Percentiles rank a stretch among this genome's conserved stretches.
phyloP scores from a whole-genome alignment of 108 stramenopile genomes.

The Cyclotella sp. region DNA sequence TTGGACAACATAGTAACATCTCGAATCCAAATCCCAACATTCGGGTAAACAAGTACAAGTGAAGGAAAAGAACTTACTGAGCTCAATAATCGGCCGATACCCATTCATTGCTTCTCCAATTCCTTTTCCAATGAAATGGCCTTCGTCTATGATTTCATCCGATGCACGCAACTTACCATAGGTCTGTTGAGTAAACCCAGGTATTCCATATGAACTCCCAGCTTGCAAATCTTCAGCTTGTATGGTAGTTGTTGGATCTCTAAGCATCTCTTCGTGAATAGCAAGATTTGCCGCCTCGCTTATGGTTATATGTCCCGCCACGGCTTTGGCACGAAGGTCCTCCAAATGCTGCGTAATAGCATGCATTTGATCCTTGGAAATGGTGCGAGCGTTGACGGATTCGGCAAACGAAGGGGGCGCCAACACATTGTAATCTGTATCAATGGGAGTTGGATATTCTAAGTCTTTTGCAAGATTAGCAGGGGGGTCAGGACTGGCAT shows the following conservation, averaged over 20 bases:
- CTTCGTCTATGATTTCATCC: constrained; percentile 80
- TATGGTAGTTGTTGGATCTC: constrained; percentile 70
- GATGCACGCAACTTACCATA: constrained; percentile 65
- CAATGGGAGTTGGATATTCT: constrained; percentile 61
- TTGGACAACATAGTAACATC: too few relatives aligned
- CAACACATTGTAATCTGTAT: constrained; percentile 66
- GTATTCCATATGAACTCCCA: constrained; percentile 72
- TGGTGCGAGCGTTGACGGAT: constrained; percentile 35
- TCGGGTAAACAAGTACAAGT: not conserved
- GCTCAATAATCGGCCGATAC: constrained; percentile 75
- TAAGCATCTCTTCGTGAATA: constrained; percentile 72
- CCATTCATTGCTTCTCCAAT: constrained; percentile 81
- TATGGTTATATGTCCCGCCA: constrained; percentile 58
- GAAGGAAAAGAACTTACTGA: constrained; percentile 31
- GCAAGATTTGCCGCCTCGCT: constrained; percentile 74
- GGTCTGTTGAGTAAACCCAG: constrained; percentile 67
- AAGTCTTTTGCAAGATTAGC: constrained; percentile 57
- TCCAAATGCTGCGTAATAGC: constrained; percentile 37
- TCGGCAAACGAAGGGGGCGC: constrained; percentile 43
- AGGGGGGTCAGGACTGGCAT: constrained; percentile 52
- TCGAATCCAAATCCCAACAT: too few relatives aligned
- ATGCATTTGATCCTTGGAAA: constrained; percentile 29
- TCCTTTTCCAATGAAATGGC: constrained; percentile 78
- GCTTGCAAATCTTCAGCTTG: constrained; percentile 77
- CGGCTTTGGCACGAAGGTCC: constrained; percentile 33